Evolutionary conservation across 2,329 filamentous ascomycete species (phyloP).

Genomic region (Apiospora hydei): DNA sequence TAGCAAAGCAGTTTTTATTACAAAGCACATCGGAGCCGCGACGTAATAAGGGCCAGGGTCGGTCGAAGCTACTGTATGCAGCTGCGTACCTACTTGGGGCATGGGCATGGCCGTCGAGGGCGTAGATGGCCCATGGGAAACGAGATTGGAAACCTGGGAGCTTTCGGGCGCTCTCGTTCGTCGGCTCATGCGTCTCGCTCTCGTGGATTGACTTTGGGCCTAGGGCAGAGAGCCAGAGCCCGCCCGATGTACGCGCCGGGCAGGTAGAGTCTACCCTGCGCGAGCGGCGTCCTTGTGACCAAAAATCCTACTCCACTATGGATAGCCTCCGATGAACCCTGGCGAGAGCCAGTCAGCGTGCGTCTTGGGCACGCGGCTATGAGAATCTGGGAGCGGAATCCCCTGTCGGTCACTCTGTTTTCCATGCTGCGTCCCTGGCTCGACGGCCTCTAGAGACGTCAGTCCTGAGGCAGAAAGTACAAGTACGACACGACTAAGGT

Average conservation of each 20-base stretch:
- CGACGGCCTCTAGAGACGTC: slow-evolving; percentile 7
- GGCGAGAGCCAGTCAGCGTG: slow-evolving; percentile 17
- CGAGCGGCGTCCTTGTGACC: slow-evolving; percentile 17
- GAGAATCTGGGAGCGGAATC: slow-evolving; percentile 19
- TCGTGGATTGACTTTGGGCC: slow-evolving; percentile 12
- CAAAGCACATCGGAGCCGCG: slow-evolving; percentile 16
- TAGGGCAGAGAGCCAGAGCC: background rate
- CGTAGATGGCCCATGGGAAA: slow-evolving; percentile 13
- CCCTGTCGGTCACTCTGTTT: slow-evolving; percentile 20
- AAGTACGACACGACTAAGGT: slow-evolving; percentile 11
- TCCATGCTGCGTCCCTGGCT: slow-evolving; percentile 19
- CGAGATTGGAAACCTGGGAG: slow-evolving; percentile 13
- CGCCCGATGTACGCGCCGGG: slow-evolving; percentile 1
- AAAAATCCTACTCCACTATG: slow-evolving; percentile 22
- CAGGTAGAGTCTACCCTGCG: slow-evolving; percentile 18
- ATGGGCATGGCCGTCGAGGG: background rate
- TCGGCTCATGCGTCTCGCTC: slow-evolving; percentile 3
- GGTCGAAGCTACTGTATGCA: slow-evolving; percentile 22
- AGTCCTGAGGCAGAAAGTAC: slow-evolving; percentile 17
- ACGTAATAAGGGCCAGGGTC: slow-evolving; percentile 21
- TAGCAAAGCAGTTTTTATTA: slow-evolving; percentile 7
- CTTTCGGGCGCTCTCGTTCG: background rate
- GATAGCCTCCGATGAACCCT: slow-evolving; percentile 23
- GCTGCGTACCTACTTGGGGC: slow-evolving; percentile 16
- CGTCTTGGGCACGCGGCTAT: slow-evolving; percentile 8